Evolutionary conservation across 257 asterid genomes (phyloP).

Genomic region (Coffea eugenioides): DNA sequence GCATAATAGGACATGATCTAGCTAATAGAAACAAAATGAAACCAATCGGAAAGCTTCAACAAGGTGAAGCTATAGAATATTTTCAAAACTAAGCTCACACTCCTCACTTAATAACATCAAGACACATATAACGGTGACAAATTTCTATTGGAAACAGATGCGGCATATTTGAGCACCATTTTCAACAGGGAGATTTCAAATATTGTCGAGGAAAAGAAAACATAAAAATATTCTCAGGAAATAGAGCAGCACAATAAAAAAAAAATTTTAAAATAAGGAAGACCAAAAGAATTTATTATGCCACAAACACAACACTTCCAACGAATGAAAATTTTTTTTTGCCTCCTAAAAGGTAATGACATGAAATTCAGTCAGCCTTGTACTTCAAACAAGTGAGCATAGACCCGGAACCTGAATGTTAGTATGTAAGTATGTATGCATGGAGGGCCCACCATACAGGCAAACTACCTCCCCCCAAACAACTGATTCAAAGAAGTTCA

Average conservation of each 20-base stretch:
- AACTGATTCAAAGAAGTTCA: not conserved
- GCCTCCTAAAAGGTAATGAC: not conserved
- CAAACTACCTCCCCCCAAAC: not conserved
- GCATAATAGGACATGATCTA: no score
- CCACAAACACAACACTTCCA: not conserved
- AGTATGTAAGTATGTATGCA: not conserved
- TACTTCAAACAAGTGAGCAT: not conserved
- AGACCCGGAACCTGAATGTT: not conserved
- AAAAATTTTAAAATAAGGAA: not conserved
- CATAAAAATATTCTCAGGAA: not conserved
- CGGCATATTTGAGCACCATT: not conserved
- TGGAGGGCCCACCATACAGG: not conserved
- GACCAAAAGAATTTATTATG: not conserved
- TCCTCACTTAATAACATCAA: not conserved
- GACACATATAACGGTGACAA: not conserved
- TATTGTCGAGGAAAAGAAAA: not conserved
- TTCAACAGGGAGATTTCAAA: not conserved
- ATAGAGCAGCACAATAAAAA: not conserved
- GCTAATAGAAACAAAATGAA: not conserved
- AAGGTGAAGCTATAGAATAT: not conserved
- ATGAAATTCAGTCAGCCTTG: not conserved
- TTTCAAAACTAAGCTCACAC: not conserved
- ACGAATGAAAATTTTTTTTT: not conserved
- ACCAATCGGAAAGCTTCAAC: not conserved
- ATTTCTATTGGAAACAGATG: not conserved